Base-by-base conservation (phyloP, 306 rosid species). In the Canavalia gladiata region DNA sequence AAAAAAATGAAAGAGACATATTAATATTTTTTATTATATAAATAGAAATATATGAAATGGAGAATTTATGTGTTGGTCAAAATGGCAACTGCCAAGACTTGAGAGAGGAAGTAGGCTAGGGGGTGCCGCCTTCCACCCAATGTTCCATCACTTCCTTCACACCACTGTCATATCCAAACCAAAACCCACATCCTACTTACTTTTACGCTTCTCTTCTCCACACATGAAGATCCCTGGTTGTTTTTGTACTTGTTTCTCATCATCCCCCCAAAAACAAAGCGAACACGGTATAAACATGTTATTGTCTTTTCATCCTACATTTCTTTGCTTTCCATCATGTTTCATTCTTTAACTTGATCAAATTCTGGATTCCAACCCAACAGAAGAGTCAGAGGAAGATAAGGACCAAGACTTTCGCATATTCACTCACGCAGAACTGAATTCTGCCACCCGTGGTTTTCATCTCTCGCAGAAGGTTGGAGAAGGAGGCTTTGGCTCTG, bases 401-500 rank as follows among this genome's bases (percentile, higher is more conserved):
- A 68, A 43, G 62, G 68, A 68, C 18, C 88, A 82, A 58, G 84
- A 33, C 50, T 89, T 94, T 78, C 90, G 95, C 51, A 73, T 88
- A 28, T 94, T 90, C 87, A 77, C 89, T 70, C 70, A 43, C 13
- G 82, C 69, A 63, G 98, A 94, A 81, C 84, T 94, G 81, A 81
- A 81, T 77, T 84, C 86, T 7, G 94, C 93, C 18, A 94, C 98
- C 5, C 68, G 81, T 28, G 84, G 81, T 18, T 94, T 94, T 81
- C 85, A 79, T 76, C 52, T 85, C 39, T 83, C 90, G 8, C 85
- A 79, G 50, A 91, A 87, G 83, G 13, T 90, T 58, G 98, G 98
- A 67, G 85, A 90, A 80, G 98, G 98, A 1, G 97, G 94, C 18
- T 91, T 90, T 72, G 98, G 97, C 63, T 56, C 74, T 54, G 97